Conservation (phyloP, 495 filamentous ascomycete species). For the Aspergillus olivimuriae region DNA sequence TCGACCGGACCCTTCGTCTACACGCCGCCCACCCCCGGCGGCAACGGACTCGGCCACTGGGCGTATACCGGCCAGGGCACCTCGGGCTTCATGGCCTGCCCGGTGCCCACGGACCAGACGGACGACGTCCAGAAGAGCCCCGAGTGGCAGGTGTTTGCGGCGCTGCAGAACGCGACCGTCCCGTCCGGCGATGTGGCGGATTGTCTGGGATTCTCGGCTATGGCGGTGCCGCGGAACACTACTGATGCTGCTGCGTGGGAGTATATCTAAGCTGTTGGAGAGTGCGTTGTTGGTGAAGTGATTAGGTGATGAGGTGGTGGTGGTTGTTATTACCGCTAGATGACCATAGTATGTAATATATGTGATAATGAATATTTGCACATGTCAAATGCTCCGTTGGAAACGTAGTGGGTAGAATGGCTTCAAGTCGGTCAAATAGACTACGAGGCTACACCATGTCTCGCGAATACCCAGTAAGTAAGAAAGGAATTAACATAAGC, state of each 20-base stretch:
- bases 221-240: conserved; percentile 20
- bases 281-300: no score
- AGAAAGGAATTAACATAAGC: no score
- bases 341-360: no score
- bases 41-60: conserved; percentile 15
- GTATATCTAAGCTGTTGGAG: conserved; percentile 26
- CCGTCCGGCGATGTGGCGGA: conserved; percentile 29
- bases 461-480: no score
- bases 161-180: conserved; percentile 32
- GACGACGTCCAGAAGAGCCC: conserved; percentile 9
- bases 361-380: no score
- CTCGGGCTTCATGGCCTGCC: conserved; percentile 40
- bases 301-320: no score
- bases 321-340: no score
- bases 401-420: no score
- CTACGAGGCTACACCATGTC: no score
- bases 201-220: conserved; percentile 36
- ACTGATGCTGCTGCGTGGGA: conserved; percentile 34
- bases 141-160: conserved; percentile 41
- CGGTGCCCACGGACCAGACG: conserved; percentile 9
- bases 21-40: conserved; percentile 10
- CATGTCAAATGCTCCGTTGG: no score
- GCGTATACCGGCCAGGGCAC: conserved; percentile 26
- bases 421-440: no score
- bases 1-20: conserved; percentile 37